Evolutionary conservation across 129 eudicot genomes (phyloP).

Genomic region (Flaveria trinervia): DNA sequence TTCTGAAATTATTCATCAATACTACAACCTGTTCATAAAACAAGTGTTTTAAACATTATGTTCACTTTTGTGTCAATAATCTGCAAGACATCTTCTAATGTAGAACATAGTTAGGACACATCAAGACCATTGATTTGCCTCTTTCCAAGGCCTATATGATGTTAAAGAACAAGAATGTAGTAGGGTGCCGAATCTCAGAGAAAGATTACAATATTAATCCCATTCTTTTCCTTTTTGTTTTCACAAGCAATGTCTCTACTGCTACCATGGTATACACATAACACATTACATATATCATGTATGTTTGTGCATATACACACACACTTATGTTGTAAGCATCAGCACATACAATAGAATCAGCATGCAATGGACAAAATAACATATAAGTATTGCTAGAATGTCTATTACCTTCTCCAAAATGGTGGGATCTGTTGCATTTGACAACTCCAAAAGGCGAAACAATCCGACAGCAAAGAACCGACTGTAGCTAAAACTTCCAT

Average conservation of each 20-base stretch:
- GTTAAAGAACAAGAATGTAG: too few species aligned
- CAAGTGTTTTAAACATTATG: too few species aligned
- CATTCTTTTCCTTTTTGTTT: too few species aligned
- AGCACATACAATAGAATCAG: slow-evolving; percentile 8
- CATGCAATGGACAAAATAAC: not conserved
- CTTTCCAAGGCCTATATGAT: too few species aligned
- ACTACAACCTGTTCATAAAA: too few species aligned
- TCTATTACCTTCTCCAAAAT: slow-evolving; percentile 76
- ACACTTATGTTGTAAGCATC: not conserved
- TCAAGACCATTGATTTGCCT: too few species aligned
- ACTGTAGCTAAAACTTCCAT: slow-evolving; percentile 83
- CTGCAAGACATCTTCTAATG: too few species aligned
- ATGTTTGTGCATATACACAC: too few species aligned
- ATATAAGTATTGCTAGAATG: slow-evolving; percentile 8
- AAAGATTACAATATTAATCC: too few species aligned
- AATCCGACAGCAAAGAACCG: slow-evolving; percentile 97
- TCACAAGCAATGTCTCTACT: not conserved
- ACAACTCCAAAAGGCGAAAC: slow-evolving; percentile 87
- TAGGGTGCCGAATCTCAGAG: not conserved
- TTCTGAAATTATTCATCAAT: too few species aligned
- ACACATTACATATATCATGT: not conserved
- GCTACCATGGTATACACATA: not conserved
- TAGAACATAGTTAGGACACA: too few species aligned
- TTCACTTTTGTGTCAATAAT: too few species aligned
- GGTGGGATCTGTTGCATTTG: slow-evolving; percentile 87